Evolutionary conservation across 1,284 basidiomycete species (phyloP).

Genomic region (Chalciporus piperatoides): DNA sequence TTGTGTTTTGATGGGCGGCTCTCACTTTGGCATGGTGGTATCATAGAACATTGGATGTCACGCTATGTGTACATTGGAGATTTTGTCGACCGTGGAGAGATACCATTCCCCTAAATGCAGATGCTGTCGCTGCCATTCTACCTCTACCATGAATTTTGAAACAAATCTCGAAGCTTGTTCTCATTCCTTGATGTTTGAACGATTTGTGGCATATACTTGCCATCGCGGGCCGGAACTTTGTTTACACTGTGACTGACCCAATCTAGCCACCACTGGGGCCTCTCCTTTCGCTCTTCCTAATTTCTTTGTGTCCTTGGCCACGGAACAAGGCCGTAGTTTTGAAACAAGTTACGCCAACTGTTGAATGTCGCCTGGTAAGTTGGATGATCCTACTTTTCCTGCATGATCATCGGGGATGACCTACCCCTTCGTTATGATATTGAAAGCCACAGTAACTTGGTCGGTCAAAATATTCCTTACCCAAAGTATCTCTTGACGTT

Average conservation of each 20-base stretch:
- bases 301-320: background rate
- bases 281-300: background rate
- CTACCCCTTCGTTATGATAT: background rate
- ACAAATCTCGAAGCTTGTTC: background rate
- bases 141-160: background rate
- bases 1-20: conserved; percentile 3
- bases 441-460: conserved; percentile 24
- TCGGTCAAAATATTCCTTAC: conserved; percentile 15
- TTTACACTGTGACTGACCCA: too few relatives aligned
- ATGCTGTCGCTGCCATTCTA: background rate
- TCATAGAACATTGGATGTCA: conserved; percentile 14
- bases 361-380: conserved; percentile 21
- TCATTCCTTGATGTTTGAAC: background rate
- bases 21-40: conserved; percentile 6
- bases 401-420: background rate
- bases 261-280: too few relatives aligned
- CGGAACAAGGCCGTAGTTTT: too few relatives aligned
- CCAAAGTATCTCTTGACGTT: background rate
- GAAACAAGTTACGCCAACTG: background rate
- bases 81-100: background rate
- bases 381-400: background rate
- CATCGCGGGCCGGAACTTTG: background rate
- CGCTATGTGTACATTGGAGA: conserved; percentile 3
- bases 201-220: background rate
- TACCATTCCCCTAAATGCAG: background rate